Evolutionary conservation across 495 filamentous ascomycete species (phyloP), one percentile per base, ranked within the genome.

Genomic region (Lophiotrema nucula): DNA sequence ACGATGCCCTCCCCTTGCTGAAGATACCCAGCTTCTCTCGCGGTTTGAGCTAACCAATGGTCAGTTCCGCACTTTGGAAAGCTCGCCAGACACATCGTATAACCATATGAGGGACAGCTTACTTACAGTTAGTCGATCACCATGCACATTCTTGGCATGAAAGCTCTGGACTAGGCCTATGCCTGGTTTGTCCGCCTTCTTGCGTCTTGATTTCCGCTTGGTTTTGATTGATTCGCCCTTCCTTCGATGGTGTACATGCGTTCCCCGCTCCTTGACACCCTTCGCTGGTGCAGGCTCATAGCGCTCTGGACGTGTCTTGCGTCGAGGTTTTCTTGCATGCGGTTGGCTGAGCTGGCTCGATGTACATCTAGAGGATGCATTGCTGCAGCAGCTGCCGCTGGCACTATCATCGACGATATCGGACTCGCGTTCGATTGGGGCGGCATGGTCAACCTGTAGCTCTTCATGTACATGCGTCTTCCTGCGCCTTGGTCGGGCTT

Each of bases 1-100:
- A 81, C 11, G 88, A 90, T 24, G 81, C 74, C 47, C 79, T 82
- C 1, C 87, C 87, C 65, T 84, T 91, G 22, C 79, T 81, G 69
- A 92, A 92, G 5, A 93, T 71, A 0, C 89, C 89, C 65, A 76
- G 69, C 35, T 66, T 74, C 43, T 73, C 70, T 62, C 65, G 70
- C 62, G 75, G 82, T 39, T 76, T 78, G 19, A 86, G 74, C 86
- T 90, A 47, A 45, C 55, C 50, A 60, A 51, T 62, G 25, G 39
- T 63, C 49, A 67, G 55, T 46, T 15, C n/a, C n/a, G n/a, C n/a
- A n/a, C n/a, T n/a, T n/a, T n/a, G n/a, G n/a, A n/a, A n/a, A n/a
- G n/a, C n/a, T n/a, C n/a, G n/a, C n/a, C n/a, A n/a, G n/a, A 21
- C n/a, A 6, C 35, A 13, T 19, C 27, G 27, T 43, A 16, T 37